A percentile compares a stretch with the other conserved stretches of the same genome.
These are phyloP conservation scores for Verbascum thapsus DNA, from an alignment of 257 asterid genomes.

Conservation along the genomic window DNA sequence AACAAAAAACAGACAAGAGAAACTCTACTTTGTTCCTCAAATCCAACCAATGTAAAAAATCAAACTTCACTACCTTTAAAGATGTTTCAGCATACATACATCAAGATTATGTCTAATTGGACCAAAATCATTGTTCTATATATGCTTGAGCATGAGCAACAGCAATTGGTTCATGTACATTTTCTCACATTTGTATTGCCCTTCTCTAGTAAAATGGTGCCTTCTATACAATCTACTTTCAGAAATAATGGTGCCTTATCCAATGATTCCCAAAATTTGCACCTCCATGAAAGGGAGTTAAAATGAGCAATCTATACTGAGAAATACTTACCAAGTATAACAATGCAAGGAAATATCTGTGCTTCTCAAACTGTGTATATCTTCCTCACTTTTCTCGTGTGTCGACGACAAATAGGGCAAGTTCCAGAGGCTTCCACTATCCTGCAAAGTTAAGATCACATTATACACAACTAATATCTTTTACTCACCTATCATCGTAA, in stretches of 20 bases:
- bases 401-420: slow-evolving; percentile 86
- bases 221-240: neutral
- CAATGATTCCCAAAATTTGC: slow-evolving; percentile 3
- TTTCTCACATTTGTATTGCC: neutral
- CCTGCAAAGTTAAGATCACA: slow-evolving; percentile 52
- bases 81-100: neutral
- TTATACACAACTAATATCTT: neutral
- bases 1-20: too few relatives aligned
- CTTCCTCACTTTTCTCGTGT: slow-evolving; percentile 68
- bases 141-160: neutral
- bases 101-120: neutral
- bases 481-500: slow-evolving; percentile 1
- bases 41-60: neutral
- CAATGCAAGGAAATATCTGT: slow-evolving; percentile 3
- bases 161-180: slow-evolving; percentile 24
- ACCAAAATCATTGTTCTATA: neutral
- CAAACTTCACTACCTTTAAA: neutral
- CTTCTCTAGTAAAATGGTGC: neutral
- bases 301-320: neutral
- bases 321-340: slow-evolving; percentile 6
- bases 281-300: neutral
- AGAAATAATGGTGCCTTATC: slow-evolving; percentile 4
- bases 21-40: too few relatives aligned
- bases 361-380: slow-evolving; percentile 71
- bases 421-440: slow-evolving; percentile 58